Evolutionary conservation across 176 grass and related monocot genomes (phyloP), one percentile per base, ranked within the genome.

Genomic region (Aegilops tauschii): DNA sequence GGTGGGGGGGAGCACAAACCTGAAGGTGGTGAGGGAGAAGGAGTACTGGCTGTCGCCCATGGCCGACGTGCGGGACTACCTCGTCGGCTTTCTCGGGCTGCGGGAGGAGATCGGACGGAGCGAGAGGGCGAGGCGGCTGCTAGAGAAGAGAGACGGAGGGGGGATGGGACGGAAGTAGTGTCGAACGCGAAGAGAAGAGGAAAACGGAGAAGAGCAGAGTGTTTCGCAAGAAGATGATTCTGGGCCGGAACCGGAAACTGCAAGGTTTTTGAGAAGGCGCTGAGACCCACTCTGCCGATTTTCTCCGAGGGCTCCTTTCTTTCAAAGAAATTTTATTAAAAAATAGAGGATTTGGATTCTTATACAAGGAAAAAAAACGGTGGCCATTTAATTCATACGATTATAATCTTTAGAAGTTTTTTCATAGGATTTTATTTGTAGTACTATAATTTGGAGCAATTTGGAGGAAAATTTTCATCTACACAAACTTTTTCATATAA

Each of bases 41-140:
- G 97, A 98, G 86, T 98, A 98, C 64, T 98, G 96, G 83, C 90
- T 94, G 90, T 98, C 96, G 4, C 93, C 93, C 96, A 95, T 98
- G 68, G 71, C 84, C 35, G 37, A 11, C 0, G 44, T 13, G 72
- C 27, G 4, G 45, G 45, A 54, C 45, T 76, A 76, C 28, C 45
- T 54, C 73, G 37, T 54, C 64, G 4, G 79, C 65, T 90, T 64
- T 58, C 59, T 72, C 61, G 69, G 79, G 39, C 45, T 17, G 58
- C 35, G 1, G 21, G 74, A 23, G 12, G 23, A 64, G 69, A 58
- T 17, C 39, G 17, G 40, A 21, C 14, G 68, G 32, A 32, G 74
- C 27, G 61, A 80, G 61, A 78, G 59, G 61, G 80, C 80, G 61
- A 76, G 69, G 80, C 21, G 81, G 85, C 80, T 78, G 71, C 10